phyloP scores from a whole-genome alignment of 768 basidiomycete species.

The Xerocomus brunneocitrinus region DNA sequence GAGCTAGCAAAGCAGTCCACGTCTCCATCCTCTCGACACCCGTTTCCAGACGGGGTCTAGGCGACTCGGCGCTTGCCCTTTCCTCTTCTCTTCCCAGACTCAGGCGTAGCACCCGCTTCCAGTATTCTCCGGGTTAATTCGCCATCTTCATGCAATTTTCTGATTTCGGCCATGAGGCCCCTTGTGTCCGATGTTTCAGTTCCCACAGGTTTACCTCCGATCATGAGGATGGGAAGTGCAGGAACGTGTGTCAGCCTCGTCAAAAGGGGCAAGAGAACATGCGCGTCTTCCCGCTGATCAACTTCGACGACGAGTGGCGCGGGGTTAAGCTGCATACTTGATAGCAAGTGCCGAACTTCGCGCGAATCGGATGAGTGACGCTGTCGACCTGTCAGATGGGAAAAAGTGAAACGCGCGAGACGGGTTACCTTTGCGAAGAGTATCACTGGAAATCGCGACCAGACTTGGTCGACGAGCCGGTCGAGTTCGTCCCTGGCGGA shows the following conservation, averaged over 20 bases:
- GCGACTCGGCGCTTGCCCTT: conserved; percentile 22
- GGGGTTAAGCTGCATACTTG: conserved; percentile 54
- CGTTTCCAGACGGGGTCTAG: conserved; percentile 7
- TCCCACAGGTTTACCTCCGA: conserved; percentile 60
- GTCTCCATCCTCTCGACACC: not conserved
- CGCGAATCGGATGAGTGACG: conserved; percentile 60
- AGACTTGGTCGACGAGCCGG: conserved; percentile 58
- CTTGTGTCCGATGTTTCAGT: conserved; percentile 17
- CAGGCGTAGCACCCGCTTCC: conserved; percentile 55
- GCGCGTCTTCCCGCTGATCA: conserved; percentile 67
- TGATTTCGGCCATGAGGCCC: conserved; percentile 43
- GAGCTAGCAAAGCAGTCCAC: too few species aligned
- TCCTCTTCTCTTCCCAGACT: conserved; percentile 51
- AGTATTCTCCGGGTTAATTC: conserved; percentile 47
- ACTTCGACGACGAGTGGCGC: conserved; percentile 65
- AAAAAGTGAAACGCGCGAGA: conserved; percentile 8
- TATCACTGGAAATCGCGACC: conserved; percentile 70
- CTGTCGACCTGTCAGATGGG: conserved; percentile 29
- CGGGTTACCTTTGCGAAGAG: conserved; percentile 61
- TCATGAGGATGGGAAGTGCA: conserved; percentile 61
- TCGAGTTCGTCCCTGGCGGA: conserved; percentile 58
- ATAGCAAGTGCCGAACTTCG: conserved; percentile 59
- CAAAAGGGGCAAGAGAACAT: conserved; percentile 59
- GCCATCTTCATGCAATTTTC: conserved; percentile 44
- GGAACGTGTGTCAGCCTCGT: conserved; percentile 50